Percentiles rank a stretch among this genome's conserved stretches.
phyloP scores from a whole-genome alignment of 495 filamentous ascomycete genomes.

The Podospora fimiseda region DNA sequence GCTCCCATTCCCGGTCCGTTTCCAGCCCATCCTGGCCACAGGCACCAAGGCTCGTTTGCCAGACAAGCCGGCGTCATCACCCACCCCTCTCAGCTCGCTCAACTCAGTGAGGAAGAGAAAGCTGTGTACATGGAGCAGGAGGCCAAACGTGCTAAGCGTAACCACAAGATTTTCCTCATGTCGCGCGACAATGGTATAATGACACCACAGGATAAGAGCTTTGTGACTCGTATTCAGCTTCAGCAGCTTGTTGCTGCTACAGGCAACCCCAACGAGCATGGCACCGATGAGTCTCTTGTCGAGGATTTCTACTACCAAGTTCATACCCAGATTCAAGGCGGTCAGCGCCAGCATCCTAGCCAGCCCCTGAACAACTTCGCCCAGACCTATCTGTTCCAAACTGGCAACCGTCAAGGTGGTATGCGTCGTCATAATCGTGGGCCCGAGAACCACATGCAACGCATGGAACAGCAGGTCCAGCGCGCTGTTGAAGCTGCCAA shows the following conservation, averaged over 20 bases:
- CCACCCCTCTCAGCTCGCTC: slow-evolving; percentile 68
- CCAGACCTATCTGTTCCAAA: slow-evolving; percentile 95
- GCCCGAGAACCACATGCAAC: slow-evolving; percentile 91
- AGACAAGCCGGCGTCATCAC: slow-evolving; percentile 43
- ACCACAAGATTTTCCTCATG: slow-evolving; percentile 93
- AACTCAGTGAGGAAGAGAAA: slow-evolving; percentile 73
- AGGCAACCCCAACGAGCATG: slow-evolving; percentile 72
- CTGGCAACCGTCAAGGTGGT: slow-evolving; percentile 68
- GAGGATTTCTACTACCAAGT: slow-evolving; percentile 99
- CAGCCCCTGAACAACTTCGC: slow-evolving; percentile 94
- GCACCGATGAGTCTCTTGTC: slow-evolving; percentile 68
- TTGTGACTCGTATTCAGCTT: slow-evolving; percentile 94
- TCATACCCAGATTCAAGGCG: slow-evolving; percentile 84
- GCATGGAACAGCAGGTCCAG: slow-evolving; percentile 98
- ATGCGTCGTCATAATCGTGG: slow-evolving; percentile 66
- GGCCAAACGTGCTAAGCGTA: slow-evolving; percentile 90
- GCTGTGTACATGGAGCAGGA: slow-evolving; percentile 78
- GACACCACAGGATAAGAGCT: slow-evolving; percentile 99
- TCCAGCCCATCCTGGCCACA: slow-evolving; percentile 29
- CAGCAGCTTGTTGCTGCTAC: slow-evolving; percentile 92
- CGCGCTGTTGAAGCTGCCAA: slow-evolving; percentile 96
- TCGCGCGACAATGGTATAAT: slow-evolving; percentile 95
- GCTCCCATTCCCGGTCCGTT: slow-evolving; percentile 10
- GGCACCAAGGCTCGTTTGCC: slow-evolving; percentile 33
- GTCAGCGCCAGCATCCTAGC: slow-evolving; percentile 75